Percentiles rank a stretch among this genome's conserved stretches.
Evolutionary conservation across 805 yeast genomes (phyloP).

Genomic region (Suhomyces tanzawaensis): DNA sequence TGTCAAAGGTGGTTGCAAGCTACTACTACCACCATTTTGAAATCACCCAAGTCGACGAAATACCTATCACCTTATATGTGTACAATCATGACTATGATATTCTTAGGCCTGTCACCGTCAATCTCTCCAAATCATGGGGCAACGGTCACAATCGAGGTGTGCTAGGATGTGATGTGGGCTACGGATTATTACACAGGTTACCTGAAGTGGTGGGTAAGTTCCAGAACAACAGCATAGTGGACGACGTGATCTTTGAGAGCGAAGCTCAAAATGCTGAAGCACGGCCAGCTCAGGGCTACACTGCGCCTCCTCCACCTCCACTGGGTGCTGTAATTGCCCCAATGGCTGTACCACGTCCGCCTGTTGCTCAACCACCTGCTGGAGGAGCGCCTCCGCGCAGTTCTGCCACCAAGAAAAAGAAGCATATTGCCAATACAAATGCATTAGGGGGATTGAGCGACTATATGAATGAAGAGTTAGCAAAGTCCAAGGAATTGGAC

Average conservation of each 20-base stretch:
- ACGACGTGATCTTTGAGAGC: slow-evolving; percentile 35
- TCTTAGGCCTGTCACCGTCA: slow-evolving; percentile 82
- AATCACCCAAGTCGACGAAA: slow-evolving; percentile 29
- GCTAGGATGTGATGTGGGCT: slow-evolving; percentile 93
- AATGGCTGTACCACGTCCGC: background rate
- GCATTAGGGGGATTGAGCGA: slow-evolving; percentile 30
- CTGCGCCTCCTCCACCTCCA: slow-evolving; percentile 13
- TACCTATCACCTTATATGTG: slow-evolving; percentile 50
- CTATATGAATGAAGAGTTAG: slow-evolving; percentile 44
- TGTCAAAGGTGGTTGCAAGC: slow-evolving; percentile 64
- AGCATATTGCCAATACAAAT: slow-evolving; percentile 19
- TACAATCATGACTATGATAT: slow-evolving; percentile 87
- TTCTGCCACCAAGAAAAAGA: slow-evolving; percentile 27
- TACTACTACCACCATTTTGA: slow-evolving; percentile 48
- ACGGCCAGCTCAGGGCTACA: slow-evolving; percentile 10
- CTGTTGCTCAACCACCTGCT: background rate
- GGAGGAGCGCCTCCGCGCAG: slow-evolving; percentile 19
- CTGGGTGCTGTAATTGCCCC: slow-evolving; percentile 8
- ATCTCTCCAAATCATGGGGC: slow-evolving; percentile 67
- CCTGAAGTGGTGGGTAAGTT: slow-evolving; percentile 64
- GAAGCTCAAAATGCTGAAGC: slow-evolving; percentile 18
- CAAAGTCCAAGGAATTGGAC: slow-evolving; percentile 38
- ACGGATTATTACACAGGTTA: slow-evolving; percentile 82
- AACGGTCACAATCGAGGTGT: slow-evolving; percentile 61
- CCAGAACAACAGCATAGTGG: slow-evolving; percentile 31